phyloP scores from a whole-genome alignment of 352 stramenopile genomes.

The Phytophthora kernoviae region DNA sequence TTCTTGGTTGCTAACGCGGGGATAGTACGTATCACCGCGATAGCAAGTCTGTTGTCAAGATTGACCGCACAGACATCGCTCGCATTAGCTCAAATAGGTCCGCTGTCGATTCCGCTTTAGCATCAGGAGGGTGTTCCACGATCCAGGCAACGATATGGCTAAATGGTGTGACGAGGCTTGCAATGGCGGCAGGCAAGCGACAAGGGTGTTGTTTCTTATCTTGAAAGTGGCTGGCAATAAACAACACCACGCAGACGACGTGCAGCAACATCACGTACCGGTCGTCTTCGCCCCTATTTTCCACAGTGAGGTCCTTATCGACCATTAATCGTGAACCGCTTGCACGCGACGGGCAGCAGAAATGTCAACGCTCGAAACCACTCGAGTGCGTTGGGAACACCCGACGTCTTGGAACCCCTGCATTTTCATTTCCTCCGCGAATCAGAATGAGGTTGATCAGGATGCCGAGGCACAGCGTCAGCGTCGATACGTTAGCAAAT shows the following conservation, averaged over 20 bases:
- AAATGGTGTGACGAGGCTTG: conserved; percentile 59
- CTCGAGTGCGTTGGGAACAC: conserved; percentile 58
- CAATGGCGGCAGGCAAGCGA: conserved; percentile 40
- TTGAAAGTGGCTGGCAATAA: conserved; percentile 67
- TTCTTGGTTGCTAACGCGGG: neutral
- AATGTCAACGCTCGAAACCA: conserved; percentile 80
- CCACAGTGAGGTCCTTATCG: conserved; percentile 47
- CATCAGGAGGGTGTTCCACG: conserved; percentile 55
- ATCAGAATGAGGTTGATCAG: conserved; percentile 82
- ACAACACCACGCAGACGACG: conserved; percentile 66
- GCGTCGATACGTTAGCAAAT: conserved; percentile 60
- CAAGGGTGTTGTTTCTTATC: conserved; percentile 48
- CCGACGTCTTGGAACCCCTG: conserved; percentile 16
- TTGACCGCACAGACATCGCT: conserved; percentile 58
- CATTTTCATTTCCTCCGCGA: conserved; percentile 44
- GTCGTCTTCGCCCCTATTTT: conserved; percentile 75
- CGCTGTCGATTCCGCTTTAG: conserved; percentile 49
- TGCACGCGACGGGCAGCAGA: conserved; percentile 70
- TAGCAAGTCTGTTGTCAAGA: conserved; percentile 43
- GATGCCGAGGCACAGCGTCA: conserved; percentile 80
- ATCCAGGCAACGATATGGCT: conserved; percentile 65
- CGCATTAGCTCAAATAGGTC: conserved; percentile 80
- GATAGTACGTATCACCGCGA: conserved; percentile 19
- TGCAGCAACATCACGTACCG: conserved; percentile 83
- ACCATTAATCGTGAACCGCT: conserved; percentile 55